These are phyloP conservation scores for Microdochium paspali DNA, from an alignment of 2,329 filamentous ascomycete genomes.

Conservation along the genomic window DNA sequence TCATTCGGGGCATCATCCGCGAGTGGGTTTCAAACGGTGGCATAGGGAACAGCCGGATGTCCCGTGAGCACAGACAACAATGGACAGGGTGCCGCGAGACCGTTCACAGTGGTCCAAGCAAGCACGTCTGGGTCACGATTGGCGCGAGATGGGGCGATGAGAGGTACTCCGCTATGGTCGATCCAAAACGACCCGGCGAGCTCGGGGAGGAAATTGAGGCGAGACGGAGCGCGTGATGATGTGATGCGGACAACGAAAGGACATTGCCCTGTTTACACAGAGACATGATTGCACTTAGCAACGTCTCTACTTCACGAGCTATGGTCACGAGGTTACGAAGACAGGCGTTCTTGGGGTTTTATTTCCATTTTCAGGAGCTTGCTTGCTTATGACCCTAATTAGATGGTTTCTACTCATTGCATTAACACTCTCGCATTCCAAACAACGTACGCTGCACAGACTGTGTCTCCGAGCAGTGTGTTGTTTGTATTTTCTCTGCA, in stretches of 20 bases:
- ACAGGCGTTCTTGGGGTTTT: too few relatives aligned
- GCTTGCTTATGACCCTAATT: too few relatives aligned
- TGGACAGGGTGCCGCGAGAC: constrained; percentile 52
- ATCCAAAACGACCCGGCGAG: constrained; percentile 42
- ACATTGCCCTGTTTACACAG: not conserved
- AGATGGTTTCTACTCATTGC: too few relatives aligned
- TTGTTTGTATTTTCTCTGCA: too few relatives aligned
- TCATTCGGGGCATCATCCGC: constrained; percentile 57
- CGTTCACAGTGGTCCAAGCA: constrained; percentile 41
- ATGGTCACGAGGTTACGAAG: constrained; percentile 3
- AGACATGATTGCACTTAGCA: not conserved
- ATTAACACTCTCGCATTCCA: too few relatives aligned
- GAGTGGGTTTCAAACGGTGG: constrained; percentile 66
- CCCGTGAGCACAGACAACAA: constrained; percentile 39
- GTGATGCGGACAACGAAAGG: not conserved
- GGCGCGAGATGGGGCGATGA: constrained; percentile 53
- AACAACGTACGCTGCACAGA: too few relatives aligned
- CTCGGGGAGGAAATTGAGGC: constrained; percentile 43
- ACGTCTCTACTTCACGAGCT: not conserved
- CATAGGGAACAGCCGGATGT: constrained; percentile 57
- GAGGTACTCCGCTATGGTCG: constrained; percentile 43
- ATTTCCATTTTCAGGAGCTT: too few relatives aligned
- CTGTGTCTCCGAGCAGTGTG: too few relatives aligned
- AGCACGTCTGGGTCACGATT: constrained; percentile 61
- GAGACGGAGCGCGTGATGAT: constrained; percentile 14